A percentile compares a stretch with the other conserved stretches of the same genome.
Evolutionary conservation across 768 basidiomycete genomes (phyloP).

Genomic region (Macrolepiota fuliginosa): DNA sequence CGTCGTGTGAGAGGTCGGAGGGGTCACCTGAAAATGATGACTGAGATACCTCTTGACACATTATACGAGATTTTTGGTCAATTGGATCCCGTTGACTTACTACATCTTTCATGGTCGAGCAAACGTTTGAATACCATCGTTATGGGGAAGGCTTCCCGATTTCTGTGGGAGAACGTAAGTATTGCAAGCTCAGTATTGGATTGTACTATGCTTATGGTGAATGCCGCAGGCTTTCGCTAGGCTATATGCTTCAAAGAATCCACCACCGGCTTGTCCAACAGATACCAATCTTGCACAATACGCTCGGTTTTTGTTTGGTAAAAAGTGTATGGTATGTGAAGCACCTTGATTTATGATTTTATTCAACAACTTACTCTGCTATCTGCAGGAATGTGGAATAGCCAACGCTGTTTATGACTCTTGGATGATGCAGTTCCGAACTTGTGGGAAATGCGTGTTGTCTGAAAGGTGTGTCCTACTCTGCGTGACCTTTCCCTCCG

Average conservation of each 20-base stretch:
- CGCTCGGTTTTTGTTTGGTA: constrained; percentile 33
- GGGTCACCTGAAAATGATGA: constrained; percentile 24
- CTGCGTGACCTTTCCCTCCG: neutral
- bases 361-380: neutral
- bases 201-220: neutral
- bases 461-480: neutral
- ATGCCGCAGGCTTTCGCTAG: constrained; percentile 23
- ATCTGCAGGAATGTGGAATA: neutral
- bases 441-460: neutral
- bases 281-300: constrained; percentile 31
- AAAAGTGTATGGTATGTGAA: constrained; percentile 6
- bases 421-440: neutral
- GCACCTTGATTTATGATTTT: neutral
- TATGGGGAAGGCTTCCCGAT: constrained; percentile 18
- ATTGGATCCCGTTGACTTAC: constrained; percentile 37
- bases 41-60: constrained; percentile 33
- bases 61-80: constrained; percentile 37
- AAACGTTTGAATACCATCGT: constrained; percentile 33
- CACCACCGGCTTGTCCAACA: constrained; percentile 24
- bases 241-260: constrained; percentile 6
- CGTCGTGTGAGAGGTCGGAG: constrained; percentile 16
- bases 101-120: constrained; percentile 36
- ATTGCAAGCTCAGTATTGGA: neutral
- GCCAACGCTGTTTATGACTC: neutral
- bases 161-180: constrained; percentile 31